These are phyloP conservation scores for Podochytrium sp. DNA, from an alignment of 192 early-diverging fungal species.

Conservation along the genomic window DNA sequence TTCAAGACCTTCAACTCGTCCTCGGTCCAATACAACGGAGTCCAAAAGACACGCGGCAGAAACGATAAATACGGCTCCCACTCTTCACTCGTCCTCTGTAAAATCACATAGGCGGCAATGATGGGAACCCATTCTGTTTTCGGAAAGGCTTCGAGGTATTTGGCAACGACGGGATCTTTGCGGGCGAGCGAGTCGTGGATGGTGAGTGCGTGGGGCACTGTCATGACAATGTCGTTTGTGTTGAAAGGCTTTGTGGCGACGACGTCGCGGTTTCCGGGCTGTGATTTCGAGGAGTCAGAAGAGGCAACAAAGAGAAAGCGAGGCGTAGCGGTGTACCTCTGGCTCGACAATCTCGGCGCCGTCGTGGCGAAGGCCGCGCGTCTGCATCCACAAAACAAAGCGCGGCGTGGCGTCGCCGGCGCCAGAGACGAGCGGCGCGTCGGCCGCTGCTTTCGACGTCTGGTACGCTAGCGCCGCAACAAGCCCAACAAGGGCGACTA, in stretches of 20 bases:
- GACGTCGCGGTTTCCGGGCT: constrained; percentile 17
- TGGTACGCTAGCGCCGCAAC: neutral
- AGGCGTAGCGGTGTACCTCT: neutral
- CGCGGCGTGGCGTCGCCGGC: neutral
- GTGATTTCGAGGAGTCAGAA: neutral
- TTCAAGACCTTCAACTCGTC: constrained; percentile 1
- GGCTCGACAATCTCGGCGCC: neutral
- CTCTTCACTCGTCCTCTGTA: neutral
- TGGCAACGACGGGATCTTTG: neutral
- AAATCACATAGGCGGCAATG: constrained; percentile 2
- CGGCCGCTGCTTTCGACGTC: neutral
- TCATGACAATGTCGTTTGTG: constrained; percentile 1
- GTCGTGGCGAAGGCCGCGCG: neutral
- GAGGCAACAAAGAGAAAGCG: neutral
- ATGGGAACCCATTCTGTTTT: constrained; percentile 23
- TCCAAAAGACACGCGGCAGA: neutral
- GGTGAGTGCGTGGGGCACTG: constrained; percentile 7
- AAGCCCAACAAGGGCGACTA: neutral
- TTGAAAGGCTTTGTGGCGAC: neutral
- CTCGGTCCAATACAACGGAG: constrained; percentile 11
- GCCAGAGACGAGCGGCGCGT: neutral
- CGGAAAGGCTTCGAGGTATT: neutral
- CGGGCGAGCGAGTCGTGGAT: constrained; percentile 13
- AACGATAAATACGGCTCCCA: constrained; percentile 13
- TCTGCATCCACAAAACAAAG: constrained; percentile 13